Conservation (phyloP, 1,139 yeast species). For the Debaryomyces nepalensis region DNA sequence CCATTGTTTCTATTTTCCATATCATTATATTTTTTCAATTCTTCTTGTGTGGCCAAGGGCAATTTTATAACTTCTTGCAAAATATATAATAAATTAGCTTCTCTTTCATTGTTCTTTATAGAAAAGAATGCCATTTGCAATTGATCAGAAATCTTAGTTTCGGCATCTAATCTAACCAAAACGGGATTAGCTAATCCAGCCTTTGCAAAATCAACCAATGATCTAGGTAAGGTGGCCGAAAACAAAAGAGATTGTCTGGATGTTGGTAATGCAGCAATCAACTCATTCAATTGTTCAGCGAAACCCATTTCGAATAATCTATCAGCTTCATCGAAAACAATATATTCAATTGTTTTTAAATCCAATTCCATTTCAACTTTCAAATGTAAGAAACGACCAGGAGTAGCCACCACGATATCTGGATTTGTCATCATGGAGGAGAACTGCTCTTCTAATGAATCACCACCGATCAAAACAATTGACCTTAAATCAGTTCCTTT, state of each 20-base stretch:
- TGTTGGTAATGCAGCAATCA: slow-evolving; percentile 80
- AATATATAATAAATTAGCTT: slow-evolving; percentile 76
- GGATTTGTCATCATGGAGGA: slow-evolving; percentile 92
- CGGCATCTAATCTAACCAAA: slow-evolving; percentile 89
- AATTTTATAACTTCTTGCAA: slow-evolving; percentile 84
- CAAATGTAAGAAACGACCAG: slow-evolving; percentile 94
- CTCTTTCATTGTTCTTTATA: slow-evolving; percentile 84
- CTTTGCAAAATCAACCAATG: slow-evolving; percentile 93
- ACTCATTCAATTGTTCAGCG: slow-evolving; percentile 90
- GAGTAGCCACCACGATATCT: slow-evolving; percentile 94
- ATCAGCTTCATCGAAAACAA: slow-evolving; percentile 98
- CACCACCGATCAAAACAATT: slow-evolving; percentile 92
- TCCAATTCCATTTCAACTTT: slow-evolving; percentile 94
- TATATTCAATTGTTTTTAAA: slow-evolving; percentile 79
- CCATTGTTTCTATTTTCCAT: slow-evolving; percentile 51
- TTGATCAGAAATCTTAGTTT: slow-evolving; percentile 84
- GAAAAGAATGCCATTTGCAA: slow-evolving; percentile 89
- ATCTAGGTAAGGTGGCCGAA: slow-evolving; percentile 92
- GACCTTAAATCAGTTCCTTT: slow-evolving; percentile 83
- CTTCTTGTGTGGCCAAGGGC: slow-evolving; percentile 76
- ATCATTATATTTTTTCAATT: slow-evolving; percentile 55
- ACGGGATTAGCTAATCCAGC: slow-evolving; percentile 95
- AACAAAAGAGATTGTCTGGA: slow-evolving; percentile 86
- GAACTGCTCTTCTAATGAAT: slow-evolving; percentile 94
- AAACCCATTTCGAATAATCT: slow-evolving; percentile 97